A percentile compares a stretch with the other conserved stretches of the same genome.
Evolutionary conservation across 331 rosid species (phyloP).

Genomic region (Acacia concinna): DNA sequence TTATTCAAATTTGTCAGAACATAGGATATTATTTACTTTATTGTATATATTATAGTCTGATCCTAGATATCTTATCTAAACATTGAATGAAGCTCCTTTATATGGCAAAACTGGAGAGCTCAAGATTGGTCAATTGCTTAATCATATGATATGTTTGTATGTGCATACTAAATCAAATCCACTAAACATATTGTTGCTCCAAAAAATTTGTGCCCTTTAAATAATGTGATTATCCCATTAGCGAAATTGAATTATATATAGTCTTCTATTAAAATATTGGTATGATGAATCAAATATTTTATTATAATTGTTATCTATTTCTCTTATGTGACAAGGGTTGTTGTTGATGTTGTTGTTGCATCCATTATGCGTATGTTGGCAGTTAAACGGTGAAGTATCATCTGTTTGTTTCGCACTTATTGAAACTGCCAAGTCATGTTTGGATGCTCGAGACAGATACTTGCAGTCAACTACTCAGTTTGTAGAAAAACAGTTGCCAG

Average conservation of each 20-base stretch:
- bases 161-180: not conserved
- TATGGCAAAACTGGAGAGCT: not conserved
- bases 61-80: not conserved
- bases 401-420: constrained; percentile 60
- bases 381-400: constrained; percentile 54
- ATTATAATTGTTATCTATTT: not conserved
- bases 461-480: constrained; percentile 58
- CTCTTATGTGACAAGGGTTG: not conserved
- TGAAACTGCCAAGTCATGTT: constrained; percentile 72
- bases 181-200: not conserved
- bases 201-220: not conserved
- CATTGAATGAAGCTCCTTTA: not conserved
- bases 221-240: not conserved
- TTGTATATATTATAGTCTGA: no score
- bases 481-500: constrained; percentile 42
- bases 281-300: not conserved
- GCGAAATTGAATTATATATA: not conserved
- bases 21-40: not conserved
- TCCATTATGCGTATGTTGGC: constrained; percentile 34
- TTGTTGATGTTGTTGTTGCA: not conserved
- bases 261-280: not conserved
- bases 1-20: not conserved
- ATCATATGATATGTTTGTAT: no score
- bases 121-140: not conserved
- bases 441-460: constrained; percentile 54